phyloP scores from a whole-genome alignment of 805 yeast species.

The Zygoascus ofunaensis region DNA sequence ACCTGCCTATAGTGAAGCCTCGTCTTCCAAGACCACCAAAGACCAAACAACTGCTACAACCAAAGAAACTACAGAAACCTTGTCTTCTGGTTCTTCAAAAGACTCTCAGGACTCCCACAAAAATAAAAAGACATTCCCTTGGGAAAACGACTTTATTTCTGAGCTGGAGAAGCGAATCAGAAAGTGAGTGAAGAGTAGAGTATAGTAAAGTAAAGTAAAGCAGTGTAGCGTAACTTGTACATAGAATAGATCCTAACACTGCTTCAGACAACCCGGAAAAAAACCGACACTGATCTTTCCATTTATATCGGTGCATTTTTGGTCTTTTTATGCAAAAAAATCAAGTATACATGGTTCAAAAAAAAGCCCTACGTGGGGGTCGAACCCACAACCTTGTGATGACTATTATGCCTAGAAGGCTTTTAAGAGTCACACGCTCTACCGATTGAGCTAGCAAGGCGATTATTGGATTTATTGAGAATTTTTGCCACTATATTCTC shows the following conservation, averaged over 20 bases:
- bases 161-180: constrained; percentile 3
- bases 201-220: too few species aligned
- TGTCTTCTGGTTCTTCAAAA: neutral
- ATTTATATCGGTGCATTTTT: too few species aligned
- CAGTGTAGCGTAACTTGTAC: too few species aligned
- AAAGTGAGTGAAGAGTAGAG: too few species aligned
- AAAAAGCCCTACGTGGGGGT: constrained; percentile 26
- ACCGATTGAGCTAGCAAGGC: constrained; percentile 28
- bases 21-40: neutral
- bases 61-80: neutral
- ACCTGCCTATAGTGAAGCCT: neutral
- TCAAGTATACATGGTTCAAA: constrained; percentile 10
- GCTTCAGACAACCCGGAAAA: neutral
- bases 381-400: constrained; percentile 29
- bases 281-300: too few species aligned
- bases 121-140: neutral
- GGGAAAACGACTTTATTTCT: constrained; percentile 4
- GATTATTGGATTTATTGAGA: neutral
- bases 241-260: neutral
- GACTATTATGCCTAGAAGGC: constrained; percentile 16
- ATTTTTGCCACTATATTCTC: too few species aligned
- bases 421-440: constrained; percentile 27
- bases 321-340: neutral
- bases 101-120: neutral
- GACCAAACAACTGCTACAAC: neutral